Conservation (phyloP, 441 rosid genomes). For the Populus hybrid region DNA sequence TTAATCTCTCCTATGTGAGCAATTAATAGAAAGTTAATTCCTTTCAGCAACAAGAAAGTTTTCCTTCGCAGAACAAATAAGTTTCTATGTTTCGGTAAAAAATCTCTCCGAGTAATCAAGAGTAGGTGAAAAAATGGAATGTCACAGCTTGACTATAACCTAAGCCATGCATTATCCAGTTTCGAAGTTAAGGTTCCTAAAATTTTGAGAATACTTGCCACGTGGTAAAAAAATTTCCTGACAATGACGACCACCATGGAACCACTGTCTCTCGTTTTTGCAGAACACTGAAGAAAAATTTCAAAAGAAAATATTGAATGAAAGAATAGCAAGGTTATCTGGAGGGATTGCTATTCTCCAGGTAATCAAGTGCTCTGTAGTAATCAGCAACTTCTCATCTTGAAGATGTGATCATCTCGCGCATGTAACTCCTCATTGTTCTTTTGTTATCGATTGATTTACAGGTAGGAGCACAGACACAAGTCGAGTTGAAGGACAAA, state of each 20-base stretch:
- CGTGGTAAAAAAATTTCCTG: not conserved
- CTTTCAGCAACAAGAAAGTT: not conserved
- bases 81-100: not conserved
- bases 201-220: not conserved
- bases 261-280: slow-evolving; percentile 12
- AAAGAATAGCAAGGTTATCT: slow-evolving; percentile 79
- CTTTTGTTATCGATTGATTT: slow-evolving; percentile 18
- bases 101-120: not conserved
- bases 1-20: not conserved
- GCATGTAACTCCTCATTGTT: not conserved
- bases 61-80: not conserved
- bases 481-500: slow-evolving; percentile 85
- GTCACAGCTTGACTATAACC: not conserved
- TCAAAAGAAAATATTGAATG: slow-evolving; percentile 72
- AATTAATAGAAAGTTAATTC: not conserved
- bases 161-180: not conserved
- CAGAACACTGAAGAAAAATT: slow-evolving; percentile 72
- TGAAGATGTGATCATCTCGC: slow-evolving; percentile 1
- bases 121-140: not conserved
- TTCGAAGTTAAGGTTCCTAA: not conserved
- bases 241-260: not conserved
- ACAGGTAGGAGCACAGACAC: slow-evolving; percentile 92
- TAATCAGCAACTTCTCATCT: slow-evolving; percentile 9
- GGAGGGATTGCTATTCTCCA: slow-evolving; percentile 83
- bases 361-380: slow-evolving; percentile 35